Base-by-base conservation (phyloP, 1,284 basidiomycete genomes). In the Xanthoconium separans region DNA sequence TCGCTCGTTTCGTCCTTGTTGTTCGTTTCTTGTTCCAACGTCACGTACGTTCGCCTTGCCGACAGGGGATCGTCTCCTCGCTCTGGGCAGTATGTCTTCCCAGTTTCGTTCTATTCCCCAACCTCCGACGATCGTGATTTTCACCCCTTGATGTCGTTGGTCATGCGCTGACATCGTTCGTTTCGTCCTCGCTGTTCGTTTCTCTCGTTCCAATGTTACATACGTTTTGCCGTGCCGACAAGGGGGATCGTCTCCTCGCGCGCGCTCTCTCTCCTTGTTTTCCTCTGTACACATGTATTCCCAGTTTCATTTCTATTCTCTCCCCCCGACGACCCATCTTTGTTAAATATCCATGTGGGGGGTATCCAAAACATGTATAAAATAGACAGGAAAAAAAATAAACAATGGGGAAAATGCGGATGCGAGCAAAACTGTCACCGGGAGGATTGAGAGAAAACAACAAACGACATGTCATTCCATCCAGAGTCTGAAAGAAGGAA, bases 291-390 rank as follows among this genome's bases (percentile, higher is more conserved):
- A 6, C 31, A 12, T 34, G 6, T 6, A 15, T 15, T 16, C 34
- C 15, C 15, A 8, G 11, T 37, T 37, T 18, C 36, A n/a, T 18
- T 37, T 15, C 8, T 6, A 37, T 27, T 27, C 18, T 7, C 2
- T 13, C 8, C 2, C 44, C 54, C 20, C 36, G 29, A 45, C 20
- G 41, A 22, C 47, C 41, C 37, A 31, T 39, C 11, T 62, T 37
- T 27, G 3, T 27, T 40, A 12, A 51, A 50, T 60, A 57, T 55
- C 64, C 60, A 44, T 56, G 33, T 46, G n/a, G 13, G 16, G 18
- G 51, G 56, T 67, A 67, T 67, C 63, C 56, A 47, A 53, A 62
- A 51, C 44, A 16, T 27, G 41, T 36, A 46, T 22, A 22, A 22
- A 22, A 4, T 22, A 22, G 22, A 22, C 22, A 22, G 22, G 22